Evolutionary conservation across 257 asterid species (phyloP).

Genomic region (Solanum medicagineum): DNA sequence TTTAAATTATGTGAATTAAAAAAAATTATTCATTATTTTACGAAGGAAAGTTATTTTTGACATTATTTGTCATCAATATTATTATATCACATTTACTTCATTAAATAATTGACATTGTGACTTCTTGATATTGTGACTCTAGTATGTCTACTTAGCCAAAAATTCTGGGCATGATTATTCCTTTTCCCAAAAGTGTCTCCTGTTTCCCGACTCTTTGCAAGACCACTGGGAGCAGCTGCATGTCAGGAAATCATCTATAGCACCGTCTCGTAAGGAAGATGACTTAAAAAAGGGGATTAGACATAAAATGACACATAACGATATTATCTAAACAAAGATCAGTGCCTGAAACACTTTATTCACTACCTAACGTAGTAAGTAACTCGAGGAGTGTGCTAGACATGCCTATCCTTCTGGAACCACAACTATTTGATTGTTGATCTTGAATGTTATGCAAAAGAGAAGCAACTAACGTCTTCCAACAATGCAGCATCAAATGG

Average conservation of each 20-base stretch:
- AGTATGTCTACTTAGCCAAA: too few species aligned
- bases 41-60: too few species aligned
- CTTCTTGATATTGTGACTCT: too few species aligned
- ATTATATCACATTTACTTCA: too few species aligned
- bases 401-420: constrained; percentile 28
- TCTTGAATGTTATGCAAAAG: constrained; percentile 11
- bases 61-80: too few species aligned
- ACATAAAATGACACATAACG: neutral
- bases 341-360: neutral
- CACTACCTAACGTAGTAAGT: neutral
- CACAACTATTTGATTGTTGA: constrained; percentile 13
- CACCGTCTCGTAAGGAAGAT: neutral
- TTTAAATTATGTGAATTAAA: too few species aligned
- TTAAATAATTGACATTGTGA: too few species aligned
- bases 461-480: constrained; percentile 35
- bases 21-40: too few species aligned
- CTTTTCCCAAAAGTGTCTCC: neutral
- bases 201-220: neutral
- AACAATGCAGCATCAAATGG: constrained; percentile 24
- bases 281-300: neutral
- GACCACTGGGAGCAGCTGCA: neutral
- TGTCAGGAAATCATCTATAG: neutral
- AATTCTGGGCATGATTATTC: fast-evolving
- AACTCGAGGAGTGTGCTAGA: constrained; percentile 7
- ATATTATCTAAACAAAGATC: neutral